Conservation (phyloP, 2,329 filamentous ascomycete species). For the Calonectria crousiana region DNA sequence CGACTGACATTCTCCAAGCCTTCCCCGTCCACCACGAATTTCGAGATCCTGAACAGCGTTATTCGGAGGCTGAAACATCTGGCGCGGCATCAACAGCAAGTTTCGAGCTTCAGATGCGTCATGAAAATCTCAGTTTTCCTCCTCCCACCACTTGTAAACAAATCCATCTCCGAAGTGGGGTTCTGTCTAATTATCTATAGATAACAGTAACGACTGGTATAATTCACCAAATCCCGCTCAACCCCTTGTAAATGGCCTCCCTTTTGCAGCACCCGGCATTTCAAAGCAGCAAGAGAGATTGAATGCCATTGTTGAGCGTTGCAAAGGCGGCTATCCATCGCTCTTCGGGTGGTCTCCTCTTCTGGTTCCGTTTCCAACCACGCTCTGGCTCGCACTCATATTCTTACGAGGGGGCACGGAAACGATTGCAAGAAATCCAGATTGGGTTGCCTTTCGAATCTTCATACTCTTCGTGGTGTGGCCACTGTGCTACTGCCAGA, state of each 20-base stretch:
- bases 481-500: background rate
- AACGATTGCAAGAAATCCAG: background rate
- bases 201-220: background rate
- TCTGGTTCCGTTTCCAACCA: background rate
- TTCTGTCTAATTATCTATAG: background rate
- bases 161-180: fast-evolving
- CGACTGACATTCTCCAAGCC: background rate
- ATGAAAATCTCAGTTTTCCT: no score
- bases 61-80: background rate
- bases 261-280: background rate
- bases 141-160: background rate
- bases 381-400: background rate
- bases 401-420: background rate
- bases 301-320: background rate
- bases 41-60: background rate
- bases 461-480: background rate
- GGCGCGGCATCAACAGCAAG: background rate
- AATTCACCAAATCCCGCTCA: background rate
- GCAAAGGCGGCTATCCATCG: background rate
- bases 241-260: background rate
- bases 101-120: background rate
- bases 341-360: background rate
- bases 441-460: background rate
- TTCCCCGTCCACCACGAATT: background rate
- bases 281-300: background rate